Evolutionary conservation across 2,329 filamentous ascomycete species (phyloP).

Genomic region (Leptoxyphium fumago): DNA sequence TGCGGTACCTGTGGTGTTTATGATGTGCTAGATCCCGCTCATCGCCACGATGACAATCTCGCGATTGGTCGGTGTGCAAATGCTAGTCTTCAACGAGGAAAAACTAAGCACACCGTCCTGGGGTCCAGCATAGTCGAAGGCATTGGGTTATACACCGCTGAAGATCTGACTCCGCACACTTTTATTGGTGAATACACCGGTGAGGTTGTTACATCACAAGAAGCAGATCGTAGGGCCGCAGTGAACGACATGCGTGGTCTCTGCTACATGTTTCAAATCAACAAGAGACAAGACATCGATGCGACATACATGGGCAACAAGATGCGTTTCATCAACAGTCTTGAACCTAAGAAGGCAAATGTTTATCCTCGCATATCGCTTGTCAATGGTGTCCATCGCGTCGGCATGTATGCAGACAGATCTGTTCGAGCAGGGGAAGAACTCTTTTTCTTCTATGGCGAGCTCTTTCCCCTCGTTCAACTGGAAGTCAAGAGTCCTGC

Average conservation of each 20-base stretch:
- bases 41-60: slow-evolving; percentile 44
- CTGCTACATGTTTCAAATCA: slow-evolving; percentile 46
- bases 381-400: slow-evolving; percentile 59
- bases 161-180: slow-evolving; percentile 51
- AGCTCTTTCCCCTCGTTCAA: slow-evolving; percentile 13
- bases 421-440: slow-evolving; percentile 60
- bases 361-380: slow-evolving; percentile 54
- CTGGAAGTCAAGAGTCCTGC: slow-evolving; percentile 7
- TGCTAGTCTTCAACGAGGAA: slow-evolving; percentile 53
- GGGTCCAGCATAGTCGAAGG: slow-evolving; percentile 60
- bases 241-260: slow-evolving; percentile 46
- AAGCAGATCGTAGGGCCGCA: slow-evolving; percentile 55
- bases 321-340: slow-evolving; percentile 72
- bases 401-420: slow-evolving; percentile 55
- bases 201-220: slow-evolving; percentile 56
- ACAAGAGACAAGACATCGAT: slow-evolving; percentile 45
- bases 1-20: slow-evolving; percentile 56
- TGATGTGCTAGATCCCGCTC: slow-evolving; percentile 54
- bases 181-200: slow-evolving; percentile 72
- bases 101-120: slow-evolving; percentile 50
- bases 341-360: slow-evolving; percentile 39
- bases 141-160: slow-evolving; percentile 60
- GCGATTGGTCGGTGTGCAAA: slow-evolving; percentile 53
- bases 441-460: slow-evolving; percentile 67
- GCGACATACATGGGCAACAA: slow-evolving; percentile 66